Evolutionary conservation across 805 yeast genomes (phyloP).

Genomic region (Candida lessepsii): DNA sequence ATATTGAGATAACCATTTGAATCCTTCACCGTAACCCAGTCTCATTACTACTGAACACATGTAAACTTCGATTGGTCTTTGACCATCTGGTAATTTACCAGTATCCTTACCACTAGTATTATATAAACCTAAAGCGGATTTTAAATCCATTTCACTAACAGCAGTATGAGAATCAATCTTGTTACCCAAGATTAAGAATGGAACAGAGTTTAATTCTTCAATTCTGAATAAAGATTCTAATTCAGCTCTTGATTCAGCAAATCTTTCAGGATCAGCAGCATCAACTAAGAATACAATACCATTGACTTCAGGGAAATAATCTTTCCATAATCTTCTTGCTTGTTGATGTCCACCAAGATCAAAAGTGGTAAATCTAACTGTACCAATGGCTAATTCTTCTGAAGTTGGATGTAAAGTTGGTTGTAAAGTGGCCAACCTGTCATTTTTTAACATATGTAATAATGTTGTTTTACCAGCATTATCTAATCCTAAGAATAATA

Average conservation of each 20-base stretch:
- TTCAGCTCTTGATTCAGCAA: constrained; percentile 92
- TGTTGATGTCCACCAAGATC: constrained; percentile 98
- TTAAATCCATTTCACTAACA: constrained; percentile 90
- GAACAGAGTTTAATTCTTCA: constrained; percentile 86
- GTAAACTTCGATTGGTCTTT: constrained; percentile 91
- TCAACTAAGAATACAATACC: constrained; percentile 96
- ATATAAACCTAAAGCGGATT: constrained; percentile 83
- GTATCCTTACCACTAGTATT: constrained; percentile 78
- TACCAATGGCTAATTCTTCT: constrained; percentile 95
- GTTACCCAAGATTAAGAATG: constrained; percentile 92
- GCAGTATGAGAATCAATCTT: constrained; percentile 94
- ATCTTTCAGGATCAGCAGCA: constrained; percentile 94
- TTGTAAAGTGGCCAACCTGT: constrained; percentile 94
- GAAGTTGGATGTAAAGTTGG: constrained; percentile 99
- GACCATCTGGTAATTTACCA: constrained; percentile 65
- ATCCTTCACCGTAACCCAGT: constrained; percentile 97
- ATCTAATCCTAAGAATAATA: constrained; percentile 46
- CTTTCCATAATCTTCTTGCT: constrained; percentile 99
- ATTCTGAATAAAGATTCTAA: constrained; percentile 89
- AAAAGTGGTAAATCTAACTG: constrained; percentile 94
- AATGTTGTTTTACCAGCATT: constrained; percentile 49
- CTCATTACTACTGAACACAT: constrained; percentile 99
- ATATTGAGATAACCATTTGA: constrained; percentile 97
- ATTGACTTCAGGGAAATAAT: constrained; percentile 98
- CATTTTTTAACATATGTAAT: constrained; percentile 65